These are phyloP conservation scores for Penicillium brasilianum DNA, from an alignment of 2,329 filamentous ascomycete species.

Conservation along the genomic window DNA sequence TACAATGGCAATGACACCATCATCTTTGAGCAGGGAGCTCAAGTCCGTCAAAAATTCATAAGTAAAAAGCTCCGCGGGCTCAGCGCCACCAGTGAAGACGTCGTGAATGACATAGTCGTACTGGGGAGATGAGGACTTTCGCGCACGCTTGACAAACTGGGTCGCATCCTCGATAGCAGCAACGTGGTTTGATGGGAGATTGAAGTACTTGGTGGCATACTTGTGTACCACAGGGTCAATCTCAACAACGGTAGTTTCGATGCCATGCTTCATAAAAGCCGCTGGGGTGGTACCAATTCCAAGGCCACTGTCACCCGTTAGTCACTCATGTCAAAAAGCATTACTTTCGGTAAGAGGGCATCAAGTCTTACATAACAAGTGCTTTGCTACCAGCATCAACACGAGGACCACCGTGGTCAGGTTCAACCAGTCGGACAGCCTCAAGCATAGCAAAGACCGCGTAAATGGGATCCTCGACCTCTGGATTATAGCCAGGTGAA, in stretches of 20 bases:
- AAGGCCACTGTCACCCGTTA: conserved; percentile 66
- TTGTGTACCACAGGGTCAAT: conserved; percentile 88
- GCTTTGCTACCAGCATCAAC: conserved; percentile 74
- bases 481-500: conserved; percentile 55
- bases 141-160: conserved; percentile 63
- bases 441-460: conserved; percentile 96
- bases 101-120: conserved; percentile 97
- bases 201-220: conserved; percentile 83
- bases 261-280: conserved; percentile 82
- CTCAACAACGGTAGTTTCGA: conserved; percentile 92
- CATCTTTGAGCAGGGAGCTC: conserved; percentile 70
- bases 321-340: not conserved
- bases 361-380: conserved; percentile 74
- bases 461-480: conserved; percentile 84
- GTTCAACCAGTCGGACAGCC: conserved; percentile 79
- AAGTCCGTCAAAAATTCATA: conserved; percentile 78
- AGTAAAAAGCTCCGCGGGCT: conserved; percentile 88
- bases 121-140: conserved; percentile 50
- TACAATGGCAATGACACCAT: conserved; percentile 87
- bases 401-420: conserved; percentile 44
- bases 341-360: not conserved
- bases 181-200: conserved; percentile 75
- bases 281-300: conserved; percentile 91
- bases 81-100: conserved; percentile 94
- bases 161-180: conserved; percentile 84